Evolutionary conservation across 768 basidiomycete species (phyloP).

Genomic region (Tricholoma terreum): DNA sequence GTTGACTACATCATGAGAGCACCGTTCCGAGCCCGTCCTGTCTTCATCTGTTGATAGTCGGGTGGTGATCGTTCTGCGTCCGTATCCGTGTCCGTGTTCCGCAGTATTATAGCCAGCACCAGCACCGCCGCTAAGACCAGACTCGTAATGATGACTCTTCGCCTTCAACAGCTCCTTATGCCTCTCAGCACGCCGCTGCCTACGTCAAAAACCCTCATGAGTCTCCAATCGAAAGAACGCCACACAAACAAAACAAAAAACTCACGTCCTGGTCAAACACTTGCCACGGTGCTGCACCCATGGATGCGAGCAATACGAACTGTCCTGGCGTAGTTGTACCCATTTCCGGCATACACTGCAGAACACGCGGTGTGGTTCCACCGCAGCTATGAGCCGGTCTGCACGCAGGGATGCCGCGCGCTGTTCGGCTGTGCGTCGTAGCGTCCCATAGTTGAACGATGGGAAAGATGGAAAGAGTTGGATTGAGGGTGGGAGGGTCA

Average conservation of each 20-base stretch:
- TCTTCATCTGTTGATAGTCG: slow-evolving; percentile 14
- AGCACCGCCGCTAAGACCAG: background rate
- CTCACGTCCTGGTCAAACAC: slow-evolving; percentile 67
- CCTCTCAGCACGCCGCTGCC: slow-evolving; percentile 56
- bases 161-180: slow-evolving; percentile 25
- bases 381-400: slow-evolving; percentile 62
- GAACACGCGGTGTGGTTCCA: slow-evolving; percentile 73
- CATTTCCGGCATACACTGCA: slow-evolving; percentile 76
- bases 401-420: slow-evolving; percentile 67
- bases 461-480: slow-evolving; percentile 8
- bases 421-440: slow-evolving; percentile 75
- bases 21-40: slow-evolving; percentile 29
- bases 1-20: slow-evolving; percentile 6
- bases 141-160: slow-evolving; percentile 19
- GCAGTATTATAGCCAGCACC: background rate
- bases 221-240: background rate
- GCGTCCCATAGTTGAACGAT: slow-evolving; percentile 47
- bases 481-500: slow-evolving; percentile 3
- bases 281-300: slow-evolving; percentile 81
- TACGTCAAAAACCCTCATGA: slow-evolving; percentile 20
- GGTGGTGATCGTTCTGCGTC: slow-evolving; percentile 17
- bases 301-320: slow-evolving; percentile 76
- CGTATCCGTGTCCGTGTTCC: background rate
- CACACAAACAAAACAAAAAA: slow-evolving; percentile 14
- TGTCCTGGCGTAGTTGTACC: slow-evolving; percentile 80